Conservation (phyloP, 768 basidiomycete species). For the Cystofilobasidium capitatum region DNA sequence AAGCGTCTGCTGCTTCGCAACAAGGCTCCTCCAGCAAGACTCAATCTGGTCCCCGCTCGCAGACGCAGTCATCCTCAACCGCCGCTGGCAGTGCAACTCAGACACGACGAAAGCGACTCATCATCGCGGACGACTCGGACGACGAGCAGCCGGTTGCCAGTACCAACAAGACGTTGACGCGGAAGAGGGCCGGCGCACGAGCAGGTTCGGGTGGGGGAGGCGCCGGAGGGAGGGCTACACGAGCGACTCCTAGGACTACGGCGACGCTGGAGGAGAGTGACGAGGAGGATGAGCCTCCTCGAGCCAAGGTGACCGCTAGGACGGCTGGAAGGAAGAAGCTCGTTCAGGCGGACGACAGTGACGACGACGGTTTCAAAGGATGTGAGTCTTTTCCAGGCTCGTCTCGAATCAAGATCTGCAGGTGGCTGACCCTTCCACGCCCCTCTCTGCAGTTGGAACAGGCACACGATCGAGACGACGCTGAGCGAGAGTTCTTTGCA, state of each 20-base stretch:
- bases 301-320: not conserved
- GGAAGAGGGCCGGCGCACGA: not conserved
- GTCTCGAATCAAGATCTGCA: too few species aligned
- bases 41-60: not conserved
- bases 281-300: not conserved
- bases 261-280: slow-evolving; percentile 7
- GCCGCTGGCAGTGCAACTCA: not conserved
- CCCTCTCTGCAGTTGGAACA: not conserved
- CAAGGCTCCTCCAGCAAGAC: not conserved
- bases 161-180: not conserved
- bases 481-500: too few species aligned
- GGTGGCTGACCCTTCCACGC: not conserved
- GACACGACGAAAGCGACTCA: not conserved
- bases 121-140: not conserved
- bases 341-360: not conserved
- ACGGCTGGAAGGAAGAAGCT: not conserved
- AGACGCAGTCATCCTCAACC: not conserved
- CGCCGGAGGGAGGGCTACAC: too few species aligned
- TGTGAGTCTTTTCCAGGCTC: not conserved
- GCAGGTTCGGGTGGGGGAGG: too few species aligned
- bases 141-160: not conserved
- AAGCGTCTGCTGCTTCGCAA: too few species aligned
- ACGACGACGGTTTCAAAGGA: not conserved
- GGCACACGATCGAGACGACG: not conserved
- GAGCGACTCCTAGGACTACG: not conserved